A percentile compares a stretch with the other conserved stretches of the same genome.
phyloP scores from a whole-genome alignment of 352 stramenopile genomes.

The Paralagenidium karlingii region DNA sequence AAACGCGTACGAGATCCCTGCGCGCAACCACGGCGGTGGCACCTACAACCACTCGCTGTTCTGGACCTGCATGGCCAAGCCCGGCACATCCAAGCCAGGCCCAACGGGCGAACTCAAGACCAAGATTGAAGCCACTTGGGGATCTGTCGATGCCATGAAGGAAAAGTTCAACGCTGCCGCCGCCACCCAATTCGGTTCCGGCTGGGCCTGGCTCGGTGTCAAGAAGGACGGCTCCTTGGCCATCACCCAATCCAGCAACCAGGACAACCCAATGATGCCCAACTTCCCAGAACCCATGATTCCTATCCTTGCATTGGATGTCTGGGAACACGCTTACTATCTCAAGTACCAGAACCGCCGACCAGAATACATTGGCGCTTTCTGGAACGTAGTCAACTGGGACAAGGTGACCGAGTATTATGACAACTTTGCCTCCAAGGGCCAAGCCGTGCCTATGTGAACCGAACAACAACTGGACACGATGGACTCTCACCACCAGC shows the following conservation, averaged over 20 bases:
- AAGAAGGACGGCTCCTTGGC: constrained; percentile 85
- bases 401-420: constrained; percentile 45
- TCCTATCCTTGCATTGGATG: constrained; percentile 81
- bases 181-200: constrained; percentile 80
- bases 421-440: constrained; percentile 34
- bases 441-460: constrained; percentile 24
- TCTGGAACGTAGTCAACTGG: constrained; percentile 88
- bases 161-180: constrained; percentile 83
- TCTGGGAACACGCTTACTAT: constrained; percentile 84
- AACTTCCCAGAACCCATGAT: constrained; percentile 66
- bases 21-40: constrained; percentile 77
- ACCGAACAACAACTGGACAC: no score
- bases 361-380: constrained; percentile 83
- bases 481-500: no score
- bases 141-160: constrained; percentile 83
- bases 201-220: constrained; percentile 84
- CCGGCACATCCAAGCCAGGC: constrained; percentile 62
- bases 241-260: constrained; percentile 94
- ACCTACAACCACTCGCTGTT: constrained; percentile 87
- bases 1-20: constrained; percentile 48
- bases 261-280: constrained; percentile 87
- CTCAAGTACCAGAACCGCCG: constrained; percentile 87
- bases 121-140: constrained; percentile 85
- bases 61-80: constrained; percentile 87
- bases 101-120: constrained; percentile 69